Conservation (phyloP, 257 asterid genomes). For the Eucommia ulmoides region DNA sequence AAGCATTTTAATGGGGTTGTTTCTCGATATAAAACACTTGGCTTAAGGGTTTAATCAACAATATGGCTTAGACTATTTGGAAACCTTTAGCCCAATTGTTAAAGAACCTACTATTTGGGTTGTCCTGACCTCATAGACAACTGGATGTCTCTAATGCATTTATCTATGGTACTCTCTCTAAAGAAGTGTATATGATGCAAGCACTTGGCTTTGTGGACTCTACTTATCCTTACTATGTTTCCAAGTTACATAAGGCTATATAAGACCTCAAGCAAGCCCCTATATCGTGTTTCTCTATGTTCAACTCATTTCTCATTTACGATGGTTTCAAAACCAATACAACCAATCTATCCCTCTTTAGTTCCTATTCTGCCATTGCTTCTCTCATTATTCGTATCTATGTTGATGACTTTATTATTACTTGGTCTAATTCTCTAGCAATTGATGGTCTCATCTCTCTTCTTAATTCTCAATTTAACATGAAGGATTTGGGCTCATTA, state of each 20-base stretch:
- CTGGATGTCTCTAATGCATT: neutral
- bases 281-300: neutral
- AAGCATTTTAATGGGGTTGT: neutral
- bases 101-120: neutral
- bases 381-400: too few relatives aligned
- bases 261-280: neutral
- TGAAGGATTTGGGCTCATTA: too few relatives aligned
- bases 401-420: too few relatives aligned
- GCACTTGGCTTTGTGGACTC: neutral
- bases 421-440: too few relatives aligned
- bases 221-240: neutral
- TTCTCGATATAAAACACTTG: neutral
- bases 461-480: too few relatives aligned
- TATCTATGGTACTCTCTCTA: neutral
- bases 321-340: too few relatives aligned
- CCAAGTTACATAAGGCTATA: neutral
- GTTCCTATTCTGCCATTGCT: too few relatives aligned
- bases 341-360: too few relatives aligned
- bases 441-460: too few relatives aligned
- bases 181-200: neutral
- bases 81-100: neutral
- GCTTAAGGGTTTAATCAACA: neutral
- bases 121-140: neutral
- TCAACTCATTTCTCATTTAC: too few relatives aligned
- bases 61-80: neutral